Evolutionary conservation across 202 grass and related monocot species (phyloP), one percentile per base, ranked within the genome.

Genomic region (Eragrostis tef): DNA sequence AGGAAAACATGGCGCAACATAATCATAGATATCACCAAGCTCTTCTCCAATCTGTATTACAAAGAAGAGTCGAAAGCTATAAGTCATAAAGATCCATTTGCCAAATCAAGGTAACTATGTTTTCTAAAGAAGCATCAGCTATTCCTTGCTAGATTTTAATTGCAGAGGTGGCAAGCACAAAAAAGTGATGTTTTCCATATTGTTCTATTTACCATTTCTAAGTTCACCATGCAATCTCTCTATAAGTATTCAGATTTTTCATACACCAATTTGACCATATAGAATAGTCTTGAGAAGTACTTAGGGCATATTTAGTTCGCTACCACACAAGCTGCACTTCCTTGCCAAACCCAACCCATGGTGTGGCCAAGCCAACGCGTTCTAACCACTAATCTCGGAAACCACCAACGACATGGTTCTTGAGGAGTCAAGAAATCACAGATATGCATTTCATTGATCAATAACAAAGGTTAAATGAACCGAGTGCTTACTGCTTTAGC

Each of bases 21-120:
- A 96, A 69, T 99, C 97, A 87, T 99, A 99, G 73, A 99, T 99
- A 93, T 99, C 93, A 53, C 89, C 89, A 85, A 99, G 97, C 83
- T 99, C 97, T 25, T 94, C 91, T 21, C 91, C 97, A 82, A 99
- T 96, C 97, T 96, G 87, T 43, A 90, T 87, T 51, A 25, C 41
- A 80, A 83, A 71, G 19, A 50, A 83, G 41, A 77, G 72, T 42
- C 77, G 29, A 12, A 52, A 75, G 63, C 20, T 58, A 61, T 31
- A 74, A 59, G 58, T 78, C 12, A 78, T 53, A 71, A 57, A 88
- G 57, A 71, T 71, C n/a, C 29, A 77, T 69, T 70, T 84, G 45
- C 42, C 62, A 79, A 80, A 84, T 52, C 46, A 81, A 84, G 65
- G 14, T 19, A 80, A 74, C 26, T 50, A n/a, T 48, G 5, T 61